Conservation (phyloP, 1,139 yeast species). For the Hyphopichia pseudoburtonii region DNA sequence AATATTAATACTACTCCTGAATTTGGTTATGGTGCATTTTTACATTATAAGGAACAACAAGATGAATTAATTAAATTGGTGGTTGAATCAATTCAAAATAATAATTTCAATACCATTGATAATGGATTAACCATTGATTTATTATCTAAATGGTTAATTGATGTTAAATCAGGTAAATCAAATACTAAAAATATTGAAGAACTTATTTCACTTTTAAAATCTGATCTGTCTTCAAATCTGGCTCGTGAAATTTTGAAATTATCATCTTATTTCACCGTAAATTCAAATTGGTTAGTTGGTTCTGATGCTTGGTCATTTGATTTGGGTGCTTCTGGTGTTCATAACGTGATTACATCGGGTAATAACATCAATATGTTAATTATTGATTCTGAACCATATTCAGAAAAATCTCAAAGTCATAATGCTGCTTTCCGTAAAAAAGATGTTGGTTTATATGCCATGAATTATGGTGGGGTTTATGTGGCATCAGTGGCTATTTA, state of each 20-base stretch:
- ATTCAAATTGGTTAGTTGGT: conserved; percentile 82
- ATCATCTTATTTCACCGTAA: conserved; percentile 44
- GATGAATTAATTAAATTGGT: conserved; percentile 48
- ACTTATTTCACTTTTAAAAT: conserved; percentile 43
- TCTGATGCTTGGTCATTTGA: conserved; percentile 97
- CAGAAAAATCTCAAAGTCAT: conserved; percentile 29
- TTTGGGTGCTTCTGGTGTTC: conserved; percentile 89
- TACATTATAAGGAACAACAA: conserved; percentile 56
- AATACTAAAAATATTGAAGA: conserved; percentile 23
- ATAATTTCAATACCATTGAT: conserved; percentile 46
- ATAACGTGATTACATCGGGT: conserved; percentile 74
- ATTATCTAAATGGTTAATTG: conserved; percentile 69
- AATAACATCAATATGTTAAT: conserved; percentile 81
- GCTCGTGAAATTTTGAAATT: conserved; percentile 48
- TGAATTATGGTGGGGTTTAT: conserved; percentile 88
- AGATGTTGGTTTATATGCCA: conserved; percentile 91
- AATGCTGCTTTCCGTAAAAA: conserved; percentile 64
- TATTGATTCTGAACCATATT: conserved; percentile 88
- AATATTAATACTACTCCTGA: conserved; percentile 67
- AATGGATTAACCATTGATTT: conserved; percentile 52
- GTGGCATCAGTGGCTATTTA: conserved; percentile 96
- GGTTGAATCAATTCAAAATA: conserved; percentile 48
- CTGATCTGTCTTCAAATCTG: conserved; percentile 34
- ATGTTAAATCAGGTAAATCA: conserved; percentile 33
- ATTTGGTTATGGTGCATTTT: conserved; percentile 79